These are phyloP conservation scores for Vaccinium macrocarpon DNA, from an alignment of 148 eudicot genomes.

Conservation along the genomic window DNA sequence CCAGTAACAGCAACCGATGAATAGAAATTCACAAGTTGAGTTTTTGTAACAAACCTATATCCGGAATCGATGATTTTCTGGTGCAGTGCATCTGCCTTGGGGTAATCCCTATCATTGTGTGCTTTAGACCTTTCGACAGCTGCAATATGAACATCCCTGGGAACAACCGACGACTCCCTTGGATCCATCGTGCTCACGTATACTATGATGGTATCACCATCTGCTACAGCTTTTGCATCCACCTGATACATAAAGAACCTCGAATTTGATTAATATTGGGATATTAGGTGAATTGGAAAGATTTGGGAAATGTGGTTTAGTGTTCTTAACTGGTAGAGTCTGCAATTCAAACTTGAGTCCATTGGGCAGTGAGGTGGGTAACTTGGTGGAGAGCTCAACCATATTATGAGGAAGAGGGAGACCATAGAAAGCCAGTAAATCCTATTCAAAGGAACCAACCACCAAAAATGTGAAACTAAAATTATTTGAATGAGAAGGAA, in stretches of 20 bases:
- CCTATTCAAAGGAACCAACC: slow-evolving; percentile 41
- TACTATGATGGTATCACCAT: slow-evolving; percentile 89
- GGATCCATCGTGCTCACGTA: slow-evolving; percentile 83
- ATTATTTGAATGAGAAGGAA: background rate
- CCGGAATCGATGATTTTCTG: slow-evolving; percentile 63
- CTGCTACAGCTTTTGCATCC: slow-evolving; percentile 86
- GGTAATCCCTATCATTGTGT: slow-evolving; percentile 59
- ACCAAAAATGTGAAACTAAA: too few species aligned
- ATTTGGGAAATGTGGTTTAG: background rate
- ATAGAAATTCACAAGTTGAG: background rate
- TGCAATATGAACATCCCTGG: slow-evolving; percentile 62
- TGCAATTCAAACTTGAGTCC: slow-evolving; percentile 82
- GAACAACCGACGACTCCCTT: slow-evolving; percentile 73
- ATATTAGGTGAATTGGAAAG: background rate
- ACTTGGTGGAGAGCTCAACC: slow-evolving; percentile 42
- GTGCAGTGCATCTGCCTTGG: slow-evolving; percentile 79
- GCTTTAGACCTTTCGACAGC: slow-evolving; percentile 73
- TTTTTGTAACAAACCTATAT: slow-evolving; percentile 48
- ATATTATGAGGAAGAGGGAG: slow-evolving; percentile 66
- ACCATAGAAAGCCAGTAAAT: slow-evolving; percentile 75
- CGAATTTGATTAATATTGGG: background rate
- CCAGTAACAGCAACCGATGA: background rate
- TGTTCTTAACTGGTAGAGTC: slow-evolving; percentile 70
- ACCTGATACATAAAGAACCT: slow-evolving; percentile 39
- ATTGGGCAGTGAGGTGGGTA: slow-evolving; percentile 39